These are phyloP conservation scores for Trametes punicea DNA, from an alignment of 768 basidiomycete species.

Conservation along the genomic window DNA sequence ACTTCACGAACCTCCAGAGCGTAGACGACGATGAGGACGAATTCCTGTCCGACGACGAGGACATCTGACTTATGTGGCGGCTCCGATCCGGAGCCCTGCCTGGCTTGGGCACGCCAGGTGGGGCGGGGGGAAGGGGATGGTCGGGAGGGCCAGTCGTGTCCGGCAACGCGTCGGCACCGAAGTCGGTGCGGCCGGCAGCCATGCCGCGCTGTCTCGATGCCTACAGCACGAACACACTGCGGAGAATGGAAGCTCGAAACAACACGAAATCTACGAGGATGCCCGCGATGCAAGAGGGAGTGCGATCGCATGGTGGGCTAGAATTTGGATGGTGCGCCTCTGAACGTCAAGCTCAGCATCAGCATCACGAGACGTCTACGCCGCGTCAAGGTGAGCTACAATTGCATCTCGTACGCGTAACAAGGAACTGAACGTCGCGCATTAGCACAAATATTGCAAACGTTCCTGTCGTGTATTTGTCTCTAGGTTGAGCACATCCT, in stretches of 20 bases:
- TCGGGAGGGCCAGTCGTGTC: not conserved
- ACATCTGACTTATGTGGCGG: slow-evolving; percentile 83
- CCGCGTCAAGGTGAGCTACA: slow-evolving; percentile 11
- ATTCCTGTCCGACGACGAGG: slow-evolving; percentile 73
- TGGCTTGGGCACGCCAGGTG: slow-evolving; percentile 63
- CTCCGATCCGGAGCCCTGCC: slow-evolving; percentile 76
- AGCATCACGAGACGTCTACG: slow-evolving; percentile 10
- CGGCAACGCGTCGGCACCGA: not conserved
- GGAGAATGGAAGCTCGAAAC: not conserved
- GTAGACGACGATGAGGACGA: slow-evolving; percentile 86
- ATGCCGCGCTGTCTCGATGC: not conserved
- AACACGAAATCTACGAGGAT: not conserved
- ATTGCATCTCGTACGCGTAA: not conserved
- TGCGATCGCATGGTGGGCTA: not conserved
- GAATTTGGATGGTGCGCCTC: not conserved
- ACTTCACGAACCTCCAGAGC: slow-evolving; percentile 76
- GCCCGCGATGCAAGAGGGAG: not conserved
- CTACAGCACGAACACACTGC: not conserved
- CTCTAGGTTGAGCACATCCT: not conserved
- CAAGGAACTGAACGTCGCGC: not conserved
- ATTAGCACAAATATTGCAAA: not conserved
- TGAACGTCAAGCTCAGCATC: slow-evolving; percentile 7
- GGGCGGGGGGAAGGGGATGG: slow-evolving; percentile 40
- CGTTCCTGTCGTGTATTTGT: slow-evolving; percentile 15
- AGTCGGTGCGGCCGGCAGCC: not conserved